phyloP scores from a whole-genome alignment of 768 basidiomycete species.

The Tricholoma bakamatsutake region DNA sequence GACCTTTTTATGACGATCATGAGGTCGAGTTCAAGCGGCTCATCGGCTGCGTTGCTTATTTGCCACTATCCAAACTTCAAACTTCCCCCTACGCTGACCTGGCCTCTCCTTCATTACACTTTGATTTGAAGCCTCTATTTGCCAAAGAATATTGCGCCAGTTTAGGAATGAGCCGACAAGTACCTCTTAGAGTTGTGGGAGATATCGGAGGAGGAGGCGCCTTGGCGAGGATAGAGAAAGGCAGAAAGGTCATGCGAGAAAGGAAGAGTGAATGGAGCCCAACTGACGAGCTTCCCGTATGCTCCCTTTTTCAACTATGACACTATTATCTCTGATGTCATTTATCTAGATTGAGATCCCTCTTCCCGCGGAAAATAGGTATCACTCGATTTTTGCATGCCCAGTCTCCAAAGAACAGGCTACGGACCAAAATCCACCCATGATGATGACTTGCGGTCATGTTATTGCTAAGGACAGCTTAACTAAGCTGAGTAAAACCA shows the following conservation, averaged over 20 bases:
- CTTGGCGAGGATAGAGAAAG: slow-evolving; percentile 89
- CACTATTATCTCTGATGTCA: neutral
- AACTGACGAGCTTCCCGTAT: slow-evolving; percentile 82
- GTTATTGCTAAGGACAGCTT: slow-evolving; percentile 92
- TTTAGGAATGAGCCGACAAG: slow-evolving; percentile 84
- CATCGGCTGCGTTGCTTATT: slow-evolving; percentile 60
- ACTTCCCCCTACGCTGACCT: slow-evolving; percentile 73
- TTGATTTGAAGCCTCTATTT: slow-evolving; percentile 78
- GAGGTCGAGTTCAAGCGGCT: slow-evolving; percentile 62
- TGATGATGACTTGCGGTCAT: slow-evolving; percentile 97
- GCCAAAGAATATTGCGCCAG: slow-evolving; percentile 85
- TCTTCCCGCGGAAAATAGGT: slow-evolving; percentile 77
- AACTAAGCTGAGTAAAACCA: slow-evolving; percentile 81
- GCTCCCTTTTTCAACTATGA: slow-evolving; percentile 6
- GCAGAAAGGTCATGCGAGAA: slow-evolving; percentile 88
- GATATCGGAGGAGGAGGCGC: slow-evolving; percentile 94
- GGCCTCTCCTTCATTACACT: slow-evolving; percentile 63
- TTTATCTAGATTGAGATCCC: slow-evolving; percentile 83
- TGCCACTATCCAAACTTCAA: slow-evolving; percentile 62
- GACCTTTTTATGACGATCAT: slow-evolving; percentile 59
- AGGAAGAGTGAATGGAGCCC: slow-evolving; percentile 91
- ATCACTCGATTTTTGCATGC: slow-evolving; percentile 96
- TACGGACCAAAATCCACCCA: slow-evolving; percentile 88
- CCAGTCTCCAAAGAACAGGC: slow-evolving; percentile 98
- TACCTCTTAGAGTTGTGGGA: slow-evolving; percentile 82